Base-by-base conservation (phyloP, 768 basidiomycete species). In the Lactarius trivialis region DNA sequence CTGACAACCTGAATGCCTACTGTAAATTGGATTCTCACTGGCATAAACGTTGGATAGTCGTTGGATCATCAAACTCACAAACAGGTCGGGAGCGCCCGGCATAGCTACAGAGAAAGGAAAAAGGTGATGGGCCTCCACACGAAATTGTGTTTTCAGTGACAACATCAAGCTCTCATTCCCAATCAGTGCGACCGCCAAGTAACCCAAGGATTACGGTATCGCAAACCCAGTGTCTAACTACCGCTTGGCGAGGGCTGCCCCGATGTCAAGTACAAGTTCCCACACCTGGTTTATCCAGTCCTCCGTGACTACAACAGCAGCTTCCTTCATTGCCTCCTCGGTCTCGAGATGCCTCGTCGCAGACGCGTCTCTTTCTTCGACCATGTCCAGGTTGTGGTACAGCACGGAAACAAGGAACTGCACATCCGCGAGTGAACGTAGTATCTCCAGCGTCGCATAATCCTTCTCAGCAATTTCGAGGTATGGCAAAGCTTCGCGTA, bases 351-450 rank as follows among this genome's bases (percentile, higher is more conserved):
- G 82, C 43, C 82, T 76, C 61, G 72, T 71, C 5, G 83, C 79
- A 0, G 76, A 78, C 4, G 76, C 79, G 55, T 89, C 82, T 39
- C 91, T 76, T 62, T 87, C 80, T 28, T 66, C 66, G 36, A 71
- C 69, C 75, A 82, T 76, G 3, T 78, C 82, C 36, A 91, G 74
- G 65, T 87, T 91, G 73, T 93, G 82, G 70, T 85, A 86, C 32
- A 89, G 77, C 41, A 89, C 80, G 9, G 88, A 82, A 33, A 86
- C 73, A 56, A 88, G 72, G 74, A 88, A 91, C 64, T 88, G 86
- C 21, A 88, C 86, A 69, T 90, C 88, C 68, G 81, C 78, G 36
- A 82, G 70, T 4, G 86, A 81, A 50, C 76, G 73, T 62, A 80
- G 76, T 71, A 90, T 83, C 65, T 86, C 78, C 41, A 93, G 71